These are phyloP conservation scores for Yamadazyma kitorensis DNA, from an alignment of 805 yeast species.

Conservation along the genomic window DNA sequence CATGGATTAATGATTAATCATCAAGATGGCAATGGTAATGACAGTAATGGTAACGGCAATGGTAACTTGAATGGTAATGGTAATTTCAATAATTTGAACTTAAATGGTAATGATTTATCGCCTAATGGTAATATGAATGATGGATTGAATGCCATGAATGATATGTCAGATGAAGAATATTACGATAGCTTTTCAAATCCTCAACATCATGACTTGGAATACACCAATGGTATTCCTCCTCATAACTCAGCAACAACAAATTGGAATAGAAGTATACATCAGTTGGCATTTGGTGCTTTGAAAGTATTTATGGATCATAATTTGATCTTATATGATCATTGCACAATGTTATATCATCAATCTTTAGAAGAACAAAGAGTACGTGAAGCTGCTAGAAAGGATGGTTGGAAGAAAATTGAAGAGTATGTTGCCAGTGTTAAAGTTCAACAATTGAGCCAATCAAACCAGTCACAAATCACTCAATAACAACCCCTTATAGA, in stretches of 20 bases:
- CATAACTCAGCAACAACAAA: constrained; percentile 53
- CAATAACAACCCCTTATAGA: too few relatives aligned
- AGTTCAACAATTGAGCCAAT: too few relatives aligned
- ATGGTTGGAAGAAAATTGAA: constrained; percentile 71
- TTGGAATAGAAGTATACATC: constrained; percentile 94
- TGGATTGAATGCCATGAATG: constrained; percentile 20
- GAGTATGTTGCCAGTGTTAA: constrained; percentile 19
- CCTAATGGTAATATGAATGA: constrained; percentile 14
- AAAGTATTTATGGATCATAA: constrained; percentile 91
- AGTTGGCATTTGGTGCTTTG: constrained; percentile 85
- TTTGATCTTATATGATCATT: constrained; percentile 86
- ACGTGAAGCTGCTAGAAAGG: constrained; percentile 58
- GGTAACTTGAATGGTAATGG: constrained; percentile 12
- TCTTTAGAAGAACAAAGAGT: constrained; percentile 70
- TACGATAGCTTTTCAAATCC: constrained; percentile 37
- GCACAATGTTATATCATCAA: constrained; percentile 83
- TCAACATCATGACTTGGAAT: constrained; percentile 30
- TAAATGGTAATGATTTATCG: neutral
- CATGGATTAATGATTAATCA: constrained; percentile 28
- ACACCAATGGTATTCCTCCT: constrained; percentile 31
- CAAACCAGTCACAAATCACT: too few relatives aligned
- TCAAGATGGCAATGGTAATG: constrained; percentile 17
- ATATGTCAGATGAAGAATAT: constrained; percentile 44
- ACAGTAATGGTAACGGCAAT: constrained; percentile 7
- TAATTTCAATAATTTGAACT: too few relatives aligned